phyloP scores from a whole-genome alignment of 2,329 filamentous ascomycete species.

The Thelonectria rubi region DNA sequence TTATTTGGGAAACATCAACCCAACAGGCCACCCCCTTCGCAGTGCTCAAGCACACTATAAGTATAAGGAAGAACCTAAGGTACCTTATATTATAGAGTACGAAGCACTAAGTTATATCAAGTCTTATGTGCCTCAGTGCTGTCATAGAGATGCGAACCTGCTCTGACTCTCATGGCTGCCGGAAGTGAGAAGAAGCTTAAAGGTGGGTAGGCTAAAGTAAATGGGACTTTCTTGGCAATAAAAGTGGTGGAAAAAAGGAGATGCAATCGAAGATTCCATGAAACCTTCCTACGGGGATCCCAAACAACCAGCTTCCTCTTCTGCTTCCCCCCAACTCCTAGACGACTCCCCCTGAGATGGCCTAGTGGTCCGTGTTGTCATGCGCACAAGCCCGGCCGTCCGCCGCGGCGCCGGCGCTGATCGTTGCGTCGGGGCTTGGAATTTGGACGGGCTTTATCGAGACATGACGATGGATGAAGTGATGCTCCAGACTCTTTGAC shows the following conservation, averaged over 20 bases:
- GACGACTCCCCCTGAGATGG: conserved; percentile 24
- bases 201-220: background rate
- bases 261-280: conserved; percentile 40
- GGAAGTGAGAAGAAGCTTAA: too few species aligned
- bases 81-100: too few species aligned
- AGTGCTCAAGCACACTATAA: too few species aligned
- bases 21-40: too few species aligned
- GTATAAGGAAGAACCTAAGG: too few species aligned
- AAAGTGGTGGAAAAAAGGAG: conserved; percentile 3
- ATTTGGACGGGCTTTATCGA: conserved; percentile 7
- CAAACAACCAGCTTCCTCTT: conserved; percentile 12
- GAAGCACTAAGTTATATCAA: too few species aligned
- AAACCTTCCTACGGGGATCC: conserved; percentile 36
- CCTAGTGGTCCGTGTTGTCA: conserved; percentile 23
- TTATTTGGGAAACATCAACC: too few species aligned
- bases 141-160: too few species aligned
- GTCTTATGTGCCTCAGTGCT: too few species aligned
- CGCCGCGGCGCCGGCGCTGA: conserved; percentile 12
- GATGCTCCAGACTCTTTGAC: conserved; percentile 8
- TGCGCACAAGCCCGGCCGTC: conserved; percentile 15
- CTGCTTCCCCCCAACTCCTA: background rate
- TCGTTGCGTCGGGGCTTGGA: conserved; percentile 13
- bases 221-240: background rate
- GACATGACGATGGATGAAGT: conserved; percentile 3
- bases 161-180: too few species aligned